A percentile compares a stretch with the other conserved stretches of the same genome.
phyloP scores from a whole-genome alignment of 2,329 filamentous ascomycete genomes.

The Arthrobotrys entomopaga region DNA sequence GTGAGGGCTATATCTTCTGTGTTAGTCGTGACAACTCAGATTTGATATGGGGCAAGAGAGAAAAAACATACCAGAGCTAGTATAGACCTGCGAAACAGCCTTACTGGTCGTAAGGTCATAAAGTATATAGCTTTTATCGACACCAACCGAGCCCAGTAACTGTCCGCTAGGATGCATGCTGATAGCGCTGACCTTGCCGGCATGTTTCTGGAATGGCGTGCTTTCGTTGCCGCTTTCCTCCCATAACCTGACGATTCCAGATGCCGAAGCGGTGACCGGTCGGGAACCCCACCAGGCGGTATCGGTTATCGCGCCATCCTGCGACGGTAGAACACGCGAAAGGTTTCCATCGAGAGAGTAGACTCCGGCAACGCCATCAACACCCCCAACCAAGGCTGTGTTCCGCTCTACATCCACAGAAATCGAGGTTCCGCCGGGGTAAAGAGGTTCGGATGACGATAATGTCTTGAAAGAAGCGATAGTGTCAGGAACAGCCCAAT shows the following conservation, averaged over 20 bases:
- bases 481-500: conserved; percentile 81
- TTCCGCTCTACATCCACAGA: conserved; percentile 71
- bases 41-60: background rate
- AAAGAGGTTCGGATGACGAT: conserved; percentile 69
- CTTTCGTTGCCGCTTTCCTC: conserved; percentile 74
- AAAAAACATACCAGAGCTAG: conserved; percentile 75
- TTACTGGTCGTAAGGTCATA: conserved; percentile 79
- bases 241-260: conserved; percentile 82
- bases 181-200: conserved; percentile 80
- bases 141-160: conserved; percentile 85
- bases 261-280: conserved; percentile 77
- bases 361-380: conserved; percentile 78
- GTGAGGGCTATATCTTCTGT: conserved; percentile 64
- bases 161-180: conserved; percentile 83
- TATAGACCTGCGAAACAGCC: conserved; percentile 80
- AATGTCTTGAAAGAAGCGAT: conserved; percentile 71
- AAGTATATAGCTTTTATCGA: conserved; percentile 90
- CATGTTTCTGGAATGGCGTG: conserved; percentile 80
- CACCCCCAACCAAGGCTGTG: conserved; percentile 77
- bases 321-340: conserved; percentile 72
- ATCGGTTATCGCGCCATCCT: conserved; percentile 75
- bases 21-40: conserved; percentile 14
- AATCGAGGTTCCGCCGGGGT: conserved; percentile 69
- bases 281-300: conserved; percentile 74
- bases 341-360: conserved; percentile 82